A percentile compares a stretch with the other conserved stretches of the same genome.
These are phyloP conservation scores for Euphorbia pulcherrima DNA, from an alignment of 345 rosid genomes.

Conservation along the genomic window DNA sequence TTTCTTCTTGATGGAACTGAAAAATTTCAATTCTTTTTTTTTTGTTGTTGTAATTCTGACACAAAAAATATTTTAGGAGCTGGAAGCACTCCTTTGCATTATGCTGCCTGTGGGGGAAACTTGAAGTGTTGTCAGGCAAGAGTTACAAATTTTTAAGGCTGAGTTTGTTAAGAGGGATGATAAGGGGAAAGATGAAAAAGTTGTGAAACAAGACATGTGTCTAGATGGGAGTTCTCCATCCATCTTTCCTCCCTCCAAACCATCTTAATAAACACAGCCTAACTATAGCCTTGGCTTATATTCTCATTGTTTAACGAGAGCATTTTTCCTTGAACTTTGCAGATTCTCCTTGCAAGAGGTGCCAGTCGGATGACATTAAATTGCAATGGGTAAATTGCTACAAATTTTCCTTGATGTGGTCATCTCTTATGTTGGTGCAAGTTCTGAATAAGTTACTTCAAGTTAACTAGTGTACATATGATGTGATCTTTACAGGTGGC, in stretches of 20 bases:
- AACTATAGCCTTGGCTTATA: not conserved
- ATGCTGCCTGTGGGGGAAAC: slow-evolving; percentile 97
- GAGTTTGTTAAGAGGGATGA: too few species aligned
- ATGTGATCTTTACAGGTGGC: slow-evolving; percentile 56
- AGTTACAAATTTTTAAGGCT: slow-evolving; percentile 4
- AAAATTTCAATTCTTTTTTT: slow-evolving; percentile 1
- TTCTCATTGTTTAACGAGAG: slow-evolving; percentile 10
- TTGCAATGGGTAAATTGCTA: slow-evolving; percentile 74
- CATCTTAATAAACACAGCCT: too few species aligned
- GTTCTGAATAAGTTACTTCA: not conserved
- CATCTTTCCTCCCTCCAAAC: too few species aligned
- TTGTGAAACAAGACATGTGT: too few species aligned
- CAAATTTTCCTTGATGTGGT: slow-evolving; percentile 6
- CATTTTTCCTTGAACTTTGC: slow-evolving; percentile 23
- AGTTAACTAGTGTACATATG: not conserved
- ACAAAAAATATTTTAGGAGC: slow-evolving; percentile 54
- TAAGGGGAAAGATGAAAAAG: too few species aligned
- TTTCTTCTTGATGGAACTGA: not conserved
- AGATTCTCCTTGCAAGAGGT: slow-evolving; percentile 87
- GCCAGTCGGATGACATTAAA: slow-evolving; percentile 73
- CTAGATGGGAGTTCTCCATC: too few species aligned
- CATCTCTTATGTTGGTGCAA: not conserved
- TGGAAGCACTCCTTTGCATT: slow-evolving; percentile 96
- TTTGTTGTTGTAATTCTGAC: slow-evolving; percentile 11
- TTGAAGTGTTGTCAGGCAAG: slow-evolving; percentile 93